Evolutionary conservation across 805 yeast genomes (phyloP), one percentile per base, ranked within the genome.

Genomic region (Hanseniaspora clermontiae): DNA sequence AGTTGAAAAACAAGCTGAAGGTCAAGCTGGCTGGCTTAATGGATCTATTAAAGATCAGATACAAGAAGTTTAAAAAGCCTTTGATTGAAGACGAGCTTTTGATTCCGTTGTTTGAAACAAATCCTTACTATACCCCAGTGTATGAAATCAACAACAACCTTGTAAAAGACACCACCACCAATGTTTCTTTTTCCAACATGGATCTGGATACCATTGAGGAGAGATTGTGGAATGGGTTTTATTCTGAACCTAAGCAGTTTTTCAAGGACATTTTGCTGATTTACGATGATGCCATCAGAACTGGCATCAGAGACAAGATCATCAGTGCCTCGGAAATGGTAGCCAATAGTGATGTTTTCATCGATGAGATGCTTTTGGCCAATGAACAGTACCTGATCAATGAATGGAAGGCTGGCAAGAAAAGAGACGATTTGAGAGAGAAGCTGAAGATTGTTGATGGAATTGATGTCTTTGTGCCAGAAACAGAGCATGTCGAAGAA

Each of bases 211-310:
- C 89, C 17, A 80, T 93, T 37, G 98, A 93, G 65, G 97, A 93
- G 66, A 76, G 98, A 58, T 70, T 93, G 55, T 93, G 98, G 98
- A 93, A 93, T 68, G 98, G 98, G 0, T 93, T 71, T 68, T 93
- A 93, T 65, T 83, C 87, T 40, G 96, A 89, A 63, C 97, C 97
- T 14, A 83, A 81, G 61, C 97, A 93, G 66, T 91, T 86, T 65
- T 71, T 90, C 62, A 80, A 78, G 61, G 98, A 93, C 65, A 77
- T 93, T 46, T 88, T 83, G 64, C 77, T 85, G 80, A 91, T 93
- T 40, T 82, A 86, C 46, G 75, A 75, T 37, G 99, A 93, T 71
- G 78, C 95, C 0, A 74, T 77, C 37, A 79, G 82, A 0, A 70
- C 77, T 2, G 87, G 87, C 0, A 97, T 91, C 61, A 76, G 97